Conservation (phyloP, 352 stramenopile genomes). For the Stramenopiles sp. region DNA sequence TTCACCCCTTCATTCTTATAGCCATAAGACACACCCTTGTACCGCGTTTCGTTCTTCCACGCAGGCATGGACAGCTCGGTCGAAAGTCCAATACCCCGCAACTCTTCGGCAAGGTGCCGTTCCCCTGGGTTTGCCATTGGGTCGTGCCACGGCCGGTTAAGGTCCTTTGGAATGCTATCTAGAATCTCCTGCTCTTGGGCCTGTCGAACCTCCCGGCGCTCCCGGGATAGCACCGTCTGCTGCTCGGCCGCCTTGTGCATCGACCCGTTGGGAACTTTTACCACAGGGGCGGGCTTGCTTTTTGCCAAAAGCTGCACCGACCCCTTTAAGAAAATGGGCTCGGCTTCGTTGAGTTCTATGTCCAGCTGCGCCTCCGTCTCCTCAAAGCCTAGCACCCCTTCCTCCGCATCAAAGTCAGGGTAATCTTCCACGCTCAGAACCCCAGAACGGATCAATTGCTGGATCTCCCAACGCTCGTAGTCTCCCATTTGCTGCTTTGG, state of each 20-base stretch:
- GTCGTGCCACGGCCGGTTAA: conserved; percentile 95
- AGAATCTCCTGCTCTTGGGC: conserved; percentile 90
- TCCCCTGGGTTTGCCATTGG: conserved; percentile 89
- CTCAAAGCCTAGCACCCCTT: conserved; percentile 46
- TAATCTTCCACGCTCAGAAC: conserved; percentile 93
- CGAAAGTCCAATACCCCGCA: conserved; percentile 42
- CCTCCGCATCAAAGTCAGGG: conserved; percentile 84
- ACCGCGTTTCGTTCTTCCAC: background rate
- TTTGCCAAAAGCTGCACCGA: conserved; percentile 22
- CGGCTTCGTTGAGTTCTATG: conserved; percentile 87
- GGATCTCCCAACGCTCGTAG: conserved; percentile 79
- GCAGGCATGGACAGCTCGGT: background rate
- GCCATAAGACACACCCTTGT: background rate
- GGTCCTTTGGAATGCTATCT: conserved; percentile 87
- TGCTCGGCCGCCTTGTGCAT: conserved; percentile 90
- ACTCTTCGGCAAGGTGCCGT: conserved; percentile 87
- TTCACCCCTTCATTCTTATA: background rate
- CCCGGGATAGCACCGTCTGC: conserved; percentile 83
- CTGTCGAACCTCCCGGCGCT: conserved; percentile 84
- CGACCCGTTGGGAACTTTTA: conserved; percentile 96
- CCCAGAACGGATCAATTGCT: conserved; percentile 90
- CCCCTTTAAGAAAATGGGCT: conserved; percentile 85
- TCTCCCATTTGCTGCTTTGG: background rate
- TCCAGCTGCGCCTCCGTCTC: conserved; percentile 58
- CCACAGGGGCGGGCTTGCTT: conserved; percentile 82